phyloP scores from a whole-genome alignment of 352 stramenopile genomes.

The Phytophthora podocarpi region DNA sequence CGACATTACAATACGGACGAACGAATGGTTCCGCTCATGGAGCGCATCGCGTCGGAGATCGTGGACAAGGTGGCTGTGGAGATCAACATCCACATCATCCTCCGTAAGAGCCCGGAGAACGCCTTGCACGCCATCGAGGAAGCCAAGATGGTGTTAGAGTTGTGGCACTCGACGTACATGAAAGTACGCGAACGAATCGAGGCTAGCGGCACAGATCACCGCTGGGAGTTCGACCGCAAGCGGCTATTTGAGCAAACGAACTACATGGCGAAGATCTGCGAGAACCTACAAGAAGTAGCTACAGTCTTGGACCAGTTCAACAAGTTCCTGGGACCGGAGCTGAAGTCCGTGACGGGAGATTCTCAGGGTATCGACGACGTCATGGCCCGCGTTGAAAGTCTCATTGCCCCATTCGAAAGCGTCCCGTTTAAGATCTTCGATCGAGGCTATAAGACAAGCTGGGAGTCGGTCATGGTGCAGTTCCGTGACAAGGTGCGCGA shows the following conservation, averaged over 20 bases:
- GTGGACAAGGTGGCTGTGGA: slow-evolving; percentile 91
- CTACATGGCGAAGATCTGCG: slow-evolving; percentile 96
- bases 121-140: slow-evolving; percentile 88
- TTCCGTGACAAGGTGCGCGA: slow-evolving; percentile 94
- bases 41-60: slow-evolving; percentile 94
- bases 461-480: slow-evolving; percentile 94
- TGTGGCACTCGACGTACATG: slow-evolving; percentile 96
- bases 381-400: slow-evolving; percentile 83
- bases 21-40: slow-evolving; percentile 96
- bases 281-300: slow-evolving; percentile 93
- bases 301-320: slow-evolving; percentile 95
- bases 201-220: slow-evolving; percentile 92
- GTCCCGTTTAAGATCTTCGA: slow-evolving; percentile 95
- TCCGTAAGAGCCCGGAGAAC: slow-evolving; percentile 78
- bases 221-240: slow-evolving; percentile 97
- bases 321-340: slow-evolving; percentile 95
- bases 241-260: slow-evolving; percentile 96
- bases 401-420: slow-evolving; percentile 89
- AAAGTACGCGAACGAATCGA: slow-evolving; percentile 94
- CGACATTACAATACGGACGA: slow-evolving; percentile 98
- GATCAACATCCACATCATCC: slow-evolving; percentile 92
- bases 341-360: slow-evolving; percentile 96
- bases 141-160: slow-evolving; percentile 91
- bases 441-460: slow-evolving; percentile 93
- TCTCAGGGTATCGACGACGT: slow-evolving; percentile 95